These are phyloP conservation scores for Xylaria hypoxylon DNA, from an alignment of 2,329 filamentous ascomycete species.

Conservation along the genomic window DNA sequence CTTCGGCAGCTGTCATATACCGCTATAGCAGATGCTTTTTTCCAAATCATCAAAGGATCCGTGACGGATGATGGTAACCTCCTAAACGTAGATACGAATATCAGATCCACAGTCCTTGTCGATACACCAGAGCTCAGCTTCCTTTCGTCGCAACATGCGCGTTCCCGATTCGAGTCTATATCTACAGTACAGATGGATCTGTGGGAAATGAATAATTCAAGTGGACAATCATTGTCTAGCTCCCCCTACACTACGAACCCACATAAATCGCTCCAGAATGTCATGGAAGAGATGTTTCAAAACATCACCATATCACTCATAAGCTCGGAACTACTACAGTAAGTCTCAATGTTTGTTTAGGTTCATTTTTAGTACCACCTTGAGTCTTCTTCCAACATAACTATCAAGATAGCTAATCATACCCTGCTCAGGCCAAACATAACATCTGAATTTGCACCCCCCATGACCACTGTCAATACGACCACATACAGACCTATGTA, in stretches of 20 bases:
- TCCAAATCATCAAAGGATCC: neutral
- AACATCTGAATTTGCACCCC: constrained; percentile 11
- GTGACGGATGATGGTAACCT: too few relatives aligned
- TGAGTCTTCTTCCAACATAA: neutral
- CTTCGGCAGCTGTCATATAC: neutral
- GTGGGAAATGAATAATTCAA: neutral
- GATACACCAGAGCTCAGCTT: neutral
- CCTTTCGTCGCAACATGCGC: neutral
- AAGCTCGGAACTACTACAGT: constrained; percentile 10
- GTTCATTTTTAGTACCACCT: neutral
- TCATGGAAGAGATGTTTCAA: constrained; percentile 14
- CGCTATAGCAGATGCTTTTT: neutral
- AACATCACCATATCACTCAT: constrained; percentile 13
- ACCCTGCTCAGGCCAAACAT: neutral
- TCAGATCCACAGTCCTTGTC: neutral
- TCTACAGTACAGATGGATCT: neutral
- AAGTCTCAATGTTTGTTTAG: neutral
- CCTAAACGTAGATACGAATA: neutral
- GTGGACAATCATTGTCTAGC: neutral
- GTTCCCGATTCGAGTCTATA: neutral
- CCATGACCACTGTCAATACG: neutral
- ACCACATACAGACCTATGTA: constrained; percentile 1
- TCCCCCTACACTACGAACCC: neutral
- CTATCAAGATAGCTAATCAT: neutral
- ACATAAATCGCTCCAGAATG: neutral